Conservation (phyloP, 2,329 filamentous ascomycete species). For the Dactylellina drechsleri region DNA sequence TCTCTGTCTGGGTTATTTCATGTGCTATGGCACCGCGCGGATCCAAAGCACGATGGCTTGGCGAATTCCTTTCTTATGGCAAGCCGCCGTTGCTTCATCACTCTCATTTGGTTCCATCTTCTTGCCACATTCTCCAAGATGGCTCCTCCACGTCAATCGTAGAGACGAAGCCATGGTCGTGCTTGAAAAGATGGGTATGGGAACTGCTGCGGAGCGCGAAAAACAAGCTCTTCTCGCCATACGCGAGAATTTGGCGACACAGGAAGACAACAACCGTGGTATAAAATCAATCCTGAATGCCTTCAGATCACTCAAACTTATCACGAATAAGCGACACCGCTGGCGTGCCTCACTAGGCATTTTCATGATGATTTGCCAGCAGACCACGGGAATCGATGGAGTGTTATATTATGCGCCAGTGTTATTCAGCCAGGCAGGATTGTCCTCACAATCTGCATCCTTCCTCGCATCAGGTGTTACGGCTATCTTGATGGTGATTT, state of each 20-base stretch:
- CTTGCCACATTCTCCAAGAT: slow-evolving; percentile 69
- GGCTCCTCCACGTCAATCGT: slow-evolving; percentile 66
- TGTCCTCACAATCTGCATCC: slow-evolving; percentile 67
- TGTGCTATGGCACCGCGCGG: slow-evolving; percentile 68
- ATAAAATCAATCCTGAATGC: slow-evolving; percentile 40
- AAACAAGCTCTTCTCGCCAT: slow-evolving; percentile 64
- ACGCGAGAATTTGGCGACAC: slow-evolving; percentile 47
- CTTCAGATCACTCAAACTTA: slow-evolving; percentile 33
- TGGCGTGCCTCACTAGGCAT: slow-evolving; percentile 66
- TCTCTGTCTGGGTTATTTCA: slow-evolving; percentile 69
- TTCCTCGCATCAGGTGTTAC: slow-evolving; percentile 73
- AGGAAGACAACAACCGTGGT: slow-evolving; percentile 58
- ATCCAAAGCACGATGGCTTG: slow-evolving; percentile 67
- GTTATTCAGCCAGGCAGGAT: slow-evolving; percentile 70
- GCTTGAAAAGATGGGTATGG: slow-evolving; percentile 62
- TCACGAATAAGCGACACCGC: slow-evolving; percentile 62
- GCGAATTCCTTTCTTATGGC: slow-evolving; percentile 68
- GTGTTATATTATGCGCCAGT: slow-evolving; percentile 72
- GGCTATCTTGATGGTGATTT: slow-evolving; percentile 69
- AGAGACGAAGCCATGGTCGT: slow-evolving; percentile 63
- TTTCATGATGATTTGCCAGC: slow-evolving; percentile 70
- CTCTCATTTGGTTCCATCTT: slow-evolving; percentile 63
- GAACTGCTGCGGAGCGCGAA: slow-evolving; percentile 64
- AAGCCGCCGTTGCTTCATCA: slow-evolving; percentile 62
- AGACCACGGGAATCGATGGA: slow-evolving; percentile 72